Conservation (phyloP, 495 filamentous ascomycete species). For the Pyrenula massariospora region DNA sequence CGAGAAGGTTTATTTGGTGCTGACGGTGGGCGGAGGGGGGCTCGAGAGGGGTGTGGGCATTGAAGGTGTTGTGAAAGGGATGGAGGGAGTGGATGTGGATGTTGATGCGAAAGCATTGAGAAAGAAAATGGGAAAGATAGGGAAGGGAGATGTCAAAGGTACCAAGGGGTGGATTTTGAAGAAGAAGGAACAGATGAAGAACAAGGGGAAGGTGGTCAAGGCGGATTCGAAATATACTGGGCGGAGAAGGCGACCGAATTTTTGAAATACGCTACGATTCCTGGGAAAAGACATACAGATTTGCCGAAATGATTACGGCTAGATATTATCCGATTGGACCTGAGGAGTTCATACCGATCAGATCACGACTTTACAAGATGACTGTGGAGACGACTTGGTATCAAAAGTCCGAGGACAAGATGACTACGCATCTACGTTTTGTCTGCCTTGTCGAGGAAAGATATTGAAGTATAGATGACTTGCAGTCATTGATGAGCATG, state of each 20-base stretch:
- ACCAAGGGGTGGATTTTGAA: conserved; percentile 81
- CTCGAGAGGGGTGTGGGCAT: conserved; percentile 57
- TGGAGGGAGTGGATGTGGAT: conserved; percentile 76
- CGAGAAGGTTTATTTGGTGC: conserved; percentile 82
- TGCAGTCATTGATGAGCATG: no score
- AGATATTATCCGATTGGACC: no score
- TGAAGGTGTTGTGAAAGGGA: conserved; percentile 69
- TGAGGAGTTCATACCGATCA: no score
- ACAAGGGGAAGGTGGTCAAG: conserved; percentile 91
- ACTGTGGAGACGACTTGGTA: no score
- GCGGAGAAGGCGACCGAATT: conserved; percentile 58
- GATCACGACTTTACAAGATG: no score
- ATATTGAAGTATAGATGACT: no score
- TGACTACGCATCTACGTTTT: no score
- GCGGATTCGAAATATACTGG: conserved; percentile 84
- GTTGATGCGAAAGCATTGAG: conserved; percentile 51
- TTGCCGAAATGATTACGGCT: no score
- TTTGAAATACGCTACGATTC: no score
- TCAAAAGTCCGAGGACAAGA: no score
- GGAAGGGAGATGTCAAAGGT: conserved; percentile 53
- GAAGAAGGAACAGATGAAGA: conserved; percentile 93
- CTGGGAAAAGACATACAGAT: no score
- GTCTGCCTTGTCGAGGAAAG: no score
- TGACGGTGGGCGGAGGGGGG: conserved; percentile 79
- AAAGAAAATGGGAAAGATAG: conserved; percentile 29